These are phyloP conservation scores for Ustilago sp. DNA, from an alignment of 1,284 basidiomycete species.

Conservation along the genomic window DNA sequence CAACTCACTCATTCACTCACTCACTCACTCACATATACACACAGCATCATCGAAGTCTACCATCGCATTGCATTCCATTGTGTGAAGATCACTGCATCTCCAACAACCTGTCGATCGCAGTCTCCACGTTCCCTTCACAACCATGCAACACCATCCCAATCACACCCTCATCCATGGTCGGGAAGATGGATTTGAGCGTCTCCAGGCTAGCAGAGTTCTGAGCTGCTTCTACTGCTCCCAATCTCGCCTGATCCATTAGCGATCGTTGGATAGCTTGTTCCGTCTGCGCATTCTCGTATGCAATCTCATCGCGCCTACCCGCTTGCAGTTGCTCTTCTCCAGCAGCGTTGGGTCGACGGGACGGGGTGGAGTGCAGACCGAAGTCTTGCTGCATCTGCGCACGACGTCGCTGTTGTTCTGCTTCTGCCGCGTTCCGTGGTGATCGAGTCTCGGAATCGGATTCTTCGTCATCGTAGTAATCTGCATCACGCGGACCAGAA, in stretches of 20 bases:
- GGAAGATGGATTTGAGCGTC: constrained; percentile 63
- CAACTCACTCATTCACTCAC: neutral
- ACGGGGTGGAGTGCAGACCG: constrained; percentile 29
- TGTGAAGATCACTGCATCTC: constrained; percentile 51
- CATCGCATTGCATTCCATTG: neutral
- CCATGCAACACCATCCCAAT: constrained; percentile 61
- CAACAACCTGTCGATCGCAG: constrained; percentile 61
- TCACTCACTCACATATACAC: neutral
- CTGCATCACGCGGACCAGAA: constrained; percentile 18
- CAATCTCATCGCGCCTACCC: constrained; percentile 25
- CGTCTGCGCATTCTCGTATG: constrained; percentile 36
- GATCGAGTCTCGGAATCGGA: neutral
- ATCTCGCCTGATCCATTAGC: constrained; percentile 31
- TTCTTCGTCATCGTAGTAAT: constrained; percentile 20
- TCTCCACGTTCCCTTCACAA: constrained; percentile 58
- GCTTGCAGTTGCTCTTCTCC: constrained; percentile 10
- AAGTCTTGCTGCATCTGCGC: constrained; percentile 48
- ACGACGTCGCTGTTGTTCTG: constrained; percentile 31
- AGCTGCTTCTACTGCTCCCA: constrained; percentile 35
- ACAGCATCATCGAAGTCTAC: neutral
- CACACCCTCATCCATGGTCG: constrained; percentile 55
- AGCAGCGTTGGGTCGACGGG: constrained; percentile 11
- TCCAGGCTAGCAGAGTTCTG: constrained; percentile 52
- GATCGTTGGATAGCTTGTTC: constrained; percentile 47
- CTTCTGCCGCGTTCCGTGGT: constrained; percentile 31